Conservation (phyloP, 2,329 filamentous ascomycete genomes). For the Cercospora sp. region DNA sequence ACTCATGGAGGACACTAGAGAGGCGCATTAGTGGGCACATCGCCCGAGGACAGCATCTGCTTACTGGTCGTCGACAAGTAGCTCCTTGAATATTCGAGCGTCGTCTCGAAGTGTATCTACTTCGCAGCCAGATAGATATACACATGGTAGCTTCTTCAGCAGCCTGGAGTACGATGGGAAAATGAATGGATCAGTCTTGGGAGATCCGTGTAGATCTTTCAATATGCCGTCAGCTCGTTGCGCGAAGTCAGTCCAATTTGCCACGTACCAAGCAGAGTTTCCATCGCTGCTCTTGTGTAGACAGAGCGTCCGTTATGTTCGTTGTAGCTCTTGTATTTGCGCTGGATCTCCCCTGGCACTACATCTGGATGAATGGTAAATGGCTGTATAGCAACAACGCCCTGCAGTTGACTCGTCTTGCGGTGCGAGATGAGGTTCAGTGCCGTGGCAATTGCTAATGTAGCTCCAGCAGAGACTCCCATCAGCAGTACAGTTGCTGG, state of each 20-base stretch:
- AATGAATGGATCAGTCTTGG: constrained; percentile 20
- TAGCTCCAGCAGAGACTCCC: constrained; percentile 24
- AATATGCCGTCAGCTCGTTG: not conserved
- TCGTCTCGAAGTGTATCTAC: constrained; percentile 24
- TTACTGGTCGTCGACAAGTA: constrained; percentile 20
- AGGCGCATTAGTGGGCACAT: not conserved
- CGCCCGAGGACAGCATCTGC: not conserved
- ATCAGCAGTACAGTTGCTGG: constrained; percentile 17
- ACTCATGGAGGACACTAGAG: constrained; percentile 19
- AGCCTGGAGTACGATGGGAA: constrained; percentile 36
- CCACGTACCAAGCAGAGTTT: constrained; percentile 18
- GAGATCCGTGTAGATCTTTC: constrained; percentile 16
- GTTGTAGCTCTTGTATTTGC: constrained; percentile 19
- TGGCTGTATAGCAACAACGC: constrained; percentile 23
- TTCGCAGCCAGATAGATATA: constrained; percentile 21
- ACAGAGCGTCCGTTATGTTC: constrained; percentile 20
- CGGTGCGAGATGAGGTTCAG: constrained; percentile 19
- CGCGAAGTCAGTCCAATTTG: not conserved
- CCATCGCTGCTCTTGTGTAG: constrained; percentile 22
- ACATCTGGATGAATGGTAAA: constrained; percentile 24
- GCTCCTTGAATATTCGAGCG: constrained; percentile 19
- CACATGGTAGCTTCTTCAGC: constrained; percentile 21
- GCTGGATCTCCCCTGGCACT: constrained; percentile 20
- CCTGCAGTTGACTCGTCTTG: constrained; percentile 14
- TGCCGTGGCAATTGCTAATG: constrained; percentile 18